Conservation (phyloP, 768 basidiomycete species). For the Terana coerulea region DNA sequence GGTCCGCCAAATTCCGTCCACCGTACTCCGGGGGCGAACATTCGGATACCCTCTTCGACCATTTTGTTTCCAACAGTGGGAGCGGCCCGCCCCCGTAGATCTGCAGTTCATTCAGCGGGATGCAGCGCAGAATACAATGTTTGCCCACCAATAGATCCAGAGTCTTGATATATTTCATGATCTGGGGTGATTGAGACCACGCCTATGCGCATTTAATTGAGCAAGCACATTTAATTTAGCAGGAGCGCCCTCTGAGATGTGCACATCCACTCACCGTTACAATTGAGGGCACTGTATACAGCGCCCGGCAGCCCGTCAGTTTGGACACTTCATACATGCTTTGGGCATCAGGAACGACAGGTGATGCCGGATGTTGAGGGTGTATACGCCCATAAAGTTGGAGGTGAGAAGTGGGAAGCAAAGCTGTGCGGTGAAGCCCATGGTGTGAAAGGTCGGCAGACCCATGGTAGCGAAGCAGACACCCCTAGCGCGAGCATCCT, state of each 20-base stretch:
- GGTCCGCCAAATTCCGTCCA: conserved; percentile 8
- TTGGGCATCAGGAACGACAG: conserved; percentile 5
- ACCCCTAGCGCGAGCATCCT: conserved; percentile 1
- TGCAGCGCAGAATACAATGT: too few species aligned
- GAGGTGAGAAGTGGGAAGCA: conserved; percentile 19
- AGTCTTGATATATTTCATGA: conserved; percentile 11
- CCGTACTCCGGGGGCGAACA: conserved; percentile 15
- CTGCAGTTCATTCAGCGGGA: too few species aligned
- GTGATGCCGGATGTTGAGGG: conserved; percentile 7
- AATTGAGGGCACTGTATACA: conserved; percentile 12
- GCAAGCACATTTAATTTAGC: neutral
- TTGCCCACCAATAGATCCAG: conserved; percentile 14
- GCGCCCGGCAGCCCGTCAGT: conserved; percentile 1
- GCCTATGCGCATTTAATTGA: conserved; percentile 8
- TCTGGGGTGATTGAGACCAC: conserved; percentile 17
- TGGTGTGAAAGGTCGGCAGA: conserved; percentile 32
- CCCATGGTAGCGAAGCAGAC: conserved; percentile 23
- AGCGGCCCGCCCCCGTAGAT: conserved; percentile 10
- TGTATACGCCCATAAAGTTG: conserved; percentile 3
- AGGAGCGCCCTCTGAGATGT: too few species aligned
- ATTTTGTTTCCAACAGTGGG: conserved; percentile 13
- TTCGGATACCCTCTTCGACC: conserved; percentile 10
- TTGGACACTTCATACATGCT: neutral
- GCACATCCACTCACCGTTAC: conserved; percentile 4
- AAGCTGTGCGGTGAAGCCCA: conserved; percentile 27